A percentile compares a stretch with the other conserved stretches of the same genome.
Evolutionary conservation across 495 filamentous ascomycete genomes (phyloP).

Genomic region (Penicillium taxi): DNA sequence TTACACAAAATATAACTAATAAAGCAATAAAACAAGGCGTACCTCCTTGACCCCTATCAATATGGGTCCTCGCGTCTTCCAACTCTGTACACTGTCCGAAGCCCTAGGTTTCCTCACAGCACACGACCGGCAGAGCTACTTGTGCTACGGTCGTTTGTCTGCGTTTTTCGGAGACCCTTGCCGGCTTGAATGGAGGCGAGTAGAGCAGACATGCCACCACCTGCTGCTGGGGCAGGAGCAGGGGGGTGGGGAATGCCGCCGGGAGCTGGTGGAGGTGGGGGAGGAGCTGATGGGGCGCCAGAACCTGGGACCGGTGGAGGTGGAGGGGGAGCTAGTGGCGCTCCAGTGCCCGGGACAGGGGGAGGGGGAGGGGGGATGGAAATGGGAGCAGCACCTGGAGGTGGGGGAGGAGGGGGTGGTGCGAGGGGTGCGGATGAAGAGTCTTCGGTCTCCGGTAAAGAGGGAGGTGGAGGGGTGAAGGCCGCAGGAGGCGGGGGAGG

Average conservation of each 20-base stretch:
- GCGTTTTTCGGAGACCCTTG: constrained; percentile 66
- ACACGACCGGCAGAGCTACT: constrained; percentile 66
- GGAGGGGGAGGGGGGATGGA: constrained; percentile 21
- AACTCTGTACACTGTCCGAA: constrained; percentile 21
- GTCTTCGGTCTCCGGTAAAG: constrained; percentile 28
- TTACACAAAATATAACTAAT: too few relatives aligned
- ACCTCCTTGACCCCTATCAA: too few relatives aligned
- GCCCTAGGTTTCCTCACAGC: constrained; percentile 27
- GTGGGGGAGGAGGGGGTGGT: constrained; percentile 38
- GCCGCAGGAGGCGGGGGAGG: constrained; percentile 23
- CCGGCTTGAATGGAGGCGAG: constrained; percentile 76
- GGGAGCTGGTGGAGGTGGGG: constrained; percentile 21
- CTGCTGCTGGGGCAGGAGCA: constrained; percentile 40
- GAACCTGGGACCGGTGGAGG: constrained; percentile 22
- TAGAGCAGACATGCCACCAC: constrained; percentile 52
- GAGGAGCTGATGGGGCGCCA: constrained; percentile 21
- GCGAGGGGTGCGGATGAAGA: constrained; percentile 20
- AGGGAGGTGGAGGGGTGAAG: constrained; percentile 27
- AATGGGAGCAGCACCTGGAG: constrained; percentile 26
- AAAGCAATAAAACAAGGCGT: too few relatives aligned
- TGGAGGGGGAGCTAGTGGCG: constrained; percentile 17
- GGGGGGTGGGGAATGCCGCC: constrained; percentile 42
- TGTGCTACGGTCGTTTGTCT: constrained; percentile 76
- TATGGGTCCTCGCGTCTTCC: too few relatives aligned
- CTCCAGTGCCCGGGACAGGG: constrained; percentile 28